Conservation (phyloP, 495 filamentous ascomycete genomes). For the Immersiella caudata region DNA sequence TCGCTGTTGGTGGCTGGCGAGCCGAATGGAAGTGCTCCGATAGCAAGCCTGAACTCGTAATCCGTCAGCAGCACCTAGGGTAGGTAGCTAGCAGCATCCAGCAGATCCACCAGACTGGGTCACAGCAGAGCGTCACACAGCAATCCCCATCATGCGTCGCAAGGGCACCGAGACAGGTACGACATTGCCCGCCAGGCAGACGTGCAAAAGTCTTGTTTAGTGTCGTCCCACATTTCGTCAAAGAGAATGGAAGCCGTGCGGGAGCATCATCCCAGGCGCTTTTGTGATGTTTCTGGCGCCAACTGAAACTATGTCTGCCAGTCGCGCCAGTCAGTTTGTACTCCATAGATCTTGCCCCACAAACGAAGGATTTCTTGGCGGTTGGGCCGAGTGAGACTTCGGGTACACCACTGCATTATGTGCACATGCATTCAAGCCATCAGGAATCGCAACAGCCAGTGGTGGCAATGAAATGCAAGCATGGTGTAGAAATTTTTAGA, state of each 20-base stretch:
- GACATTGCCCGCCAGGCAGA: not conserved
- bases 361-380: conserved; percentile 20
- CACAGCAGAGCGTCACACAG: not conserved
- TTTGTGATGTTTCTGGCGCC: not conserved
- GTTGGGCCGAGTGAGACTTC: conserved; percentile 8
- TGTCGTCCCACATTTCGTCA: not conserved
- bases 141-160: not conserved
- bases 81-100: no score
- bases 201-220: not conserved
- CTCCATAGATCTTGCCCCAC: not conserved
- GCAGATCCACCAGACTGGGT: not conserved
- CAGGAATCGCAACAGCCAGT: not conserved
- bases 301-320: conserved; percentile 8
- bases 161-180: not conserved
- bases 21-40: not conserved
- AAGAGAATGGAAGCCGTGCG: not conserved
- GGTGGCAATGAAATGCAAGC: not conserved
- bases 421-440: conserved; percentile 7
- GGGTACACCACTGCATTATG: not conserved
- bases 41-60: not conserved
- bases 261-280: not conserved
- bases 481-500: not conserved
- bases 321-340: no score
- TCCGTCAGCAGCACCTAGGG: not conserved
- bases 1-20: not conserved